phyloP scores from a whole-genome alignment of 1,139 yeast species.

The Pichia sp. region DNA sequence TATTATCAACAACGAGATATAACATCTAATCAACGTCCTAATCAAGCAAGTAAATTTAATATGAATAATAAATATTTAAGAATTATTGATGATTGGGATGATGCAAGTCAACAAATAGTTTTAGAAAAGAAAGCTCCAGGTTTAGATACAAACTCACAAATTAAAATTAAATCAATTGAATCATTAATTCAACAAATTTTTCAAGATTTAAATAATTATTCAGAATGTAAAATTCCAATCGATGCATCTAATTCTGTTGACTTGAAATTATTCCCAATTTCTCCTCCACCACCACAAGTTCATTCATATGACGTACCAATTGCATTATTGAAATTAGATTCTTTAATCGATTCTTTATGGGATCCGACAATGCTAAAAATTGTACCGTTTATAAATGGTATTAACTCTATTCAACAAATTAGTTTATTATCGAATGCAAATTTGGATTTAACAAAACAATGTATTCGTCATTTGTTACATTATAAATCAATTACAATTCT shows the following conservation, averaged over 20 bases:
- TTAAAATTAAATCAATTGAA: constrained; percentile 58
- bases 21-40: background rate
- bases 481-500: constrained; percentile 77
- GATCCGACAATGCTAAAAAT: constrained; percentile 93
- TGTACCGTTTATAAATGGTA: constrained; percentile 79
- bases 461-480: constrained; percentile 86
- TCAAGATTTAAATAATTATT: constrained; percentile 89
- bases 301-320: constrained; percentile 81
- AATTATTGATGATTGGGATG: constrained; percentile 27
- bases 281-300: constrained; percentile 77
- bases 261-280: constrained; percentile 80
- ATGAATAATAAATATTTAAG: constrained; percentile 26
- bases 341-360: constrained; percentile 85
- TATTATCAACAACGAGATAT: constrained; percentile 30
- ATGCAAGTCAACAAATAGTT: constrained; percentile 22
- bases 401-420: constrained; percentile 73
- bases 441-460: constrained; percentile 69
- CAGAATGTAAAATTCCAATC: constrained; percentile 91
- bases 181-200: constrained; percentile 81
- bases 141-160: constrained; percentile 27
- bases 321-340: constrained; percentile 64
- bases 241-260: constrained; percentile 88
- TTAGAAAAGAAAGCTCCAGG: constrained; percentile 24
- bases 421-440: constrained; percentile 80
- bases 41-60: constrained; percentile 13